A percentile compares a stretch with the other conserved stretches of the same genome.
Conservation (phyloP, 441 rosid species). For the Aleurites moluccanus region DNA sequence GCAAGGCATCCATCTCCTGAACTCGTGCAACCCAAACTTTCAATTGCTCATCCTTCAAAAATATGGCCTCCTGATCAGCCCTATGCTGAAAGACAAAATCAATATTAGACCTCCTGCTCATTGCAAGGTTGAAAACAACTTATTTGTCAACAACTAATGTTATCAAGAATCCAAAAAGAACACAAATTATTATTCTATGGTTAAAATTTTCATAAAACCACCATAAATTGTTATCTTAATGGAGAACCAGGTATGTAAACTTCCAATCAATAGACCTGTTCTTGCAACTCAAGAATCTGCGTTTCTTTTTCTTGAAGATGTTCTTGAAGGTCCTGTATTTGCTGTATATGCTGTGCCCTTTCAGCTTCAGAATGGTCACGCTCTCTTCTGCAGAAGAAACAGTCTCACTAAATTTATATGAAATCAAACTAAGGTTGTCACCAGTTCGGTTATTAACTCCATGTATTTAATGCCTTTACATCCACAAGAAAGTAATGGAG, state of each 20-base stretch:
- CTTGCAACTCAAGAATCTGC: constrained; percentile 80
- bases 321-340: constrained; percentile 83
- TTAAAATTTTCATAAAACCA: constrained; percentile 2
- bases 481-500: neutral
- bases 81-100: constrained; percentile 66
- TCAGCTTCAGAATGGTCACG: constrained; percentile 98
- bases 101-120: constrained; percentile 25
- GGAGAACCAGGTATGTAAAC: neutral
- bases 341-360: constrained; percentile 76
- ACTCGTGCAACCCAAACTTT: constrained; percentile 80
- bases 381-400: constrained; percentile 67
- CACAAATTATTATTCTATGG: neutral
- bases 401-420: constrained; percentile 13
- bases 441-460: neutral
- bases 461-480: neutral
- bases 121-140: neutral
- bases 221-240: neutral
- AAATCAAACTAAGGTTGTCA: neutral
- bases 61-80: constrained; percentile 82
- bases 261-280: constrained; percentile 58
- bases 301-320: constrained; percentile 92
- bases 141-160: neutral
- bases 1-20: constrained; percentile 90
- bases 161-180: neutral
- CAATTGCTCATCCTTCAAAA: constrained; percentile 86